These are phyloP conservation scores for Acanthamoeba lenticulata DNA, from an alignment of 208 protist genomes.

Conservation along the genomic window DNA sequence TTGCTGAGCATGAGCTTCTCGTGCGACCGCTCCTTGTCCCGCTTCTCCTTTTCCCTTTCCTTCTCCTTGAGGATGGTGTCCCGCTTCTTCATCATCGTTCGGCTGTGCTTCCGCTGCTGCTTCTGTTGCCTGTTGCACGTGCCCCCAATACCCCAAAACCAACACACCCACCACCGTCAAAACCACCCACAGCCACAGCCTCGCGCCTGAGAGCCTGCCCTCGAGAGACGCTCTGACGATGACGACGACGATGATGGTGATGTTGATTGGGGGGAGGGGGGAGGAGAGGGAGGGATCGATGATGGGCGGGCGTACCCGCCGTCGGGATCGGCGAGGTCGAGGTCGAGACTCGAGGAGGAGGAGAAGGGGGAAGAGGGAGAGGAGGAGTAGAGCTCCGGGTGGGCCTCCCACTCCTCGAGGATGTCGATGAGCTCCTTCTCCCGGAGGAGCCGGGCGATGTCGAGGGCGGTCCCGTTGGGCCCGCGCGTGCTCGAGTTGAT, in stretches of 20 bases:
- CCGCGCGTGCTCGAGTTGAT: not conserved
- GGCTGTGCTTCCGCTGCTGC: constrained; percentile 4
- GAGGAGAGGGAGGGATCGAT: not conserved
- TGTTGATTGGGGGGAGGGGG: too few relatives aligned
- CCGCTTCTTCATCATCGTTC: constrained; percentile 6
- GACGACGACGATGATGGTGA: too few relatives aligned
- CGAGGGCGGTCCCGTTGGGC: not conserved
- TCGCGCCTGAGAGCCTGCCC: too few relatives aligned
- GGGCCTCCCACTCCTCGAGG: not conserved
- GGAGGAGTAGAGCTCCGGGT: not conserved
- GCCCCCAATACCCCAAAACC: too few relatives aligned
- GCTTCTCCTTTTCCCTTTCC: not conserved
- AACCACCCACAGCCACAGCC: too few relatives aligned
- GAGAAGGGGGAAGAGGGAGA: not conserved
- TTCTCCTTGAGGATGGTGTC: not conserved
- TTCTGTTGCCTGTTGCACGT: too few relatives aligned
- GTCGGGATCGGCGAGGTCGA: not conserved
- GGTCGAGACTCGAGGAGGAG: too few relatives aligned
- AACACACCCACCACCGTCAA: too few relatives aligned
- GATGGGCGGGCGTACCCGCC: not conserved
- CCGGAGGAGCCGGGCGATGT: not conserved
- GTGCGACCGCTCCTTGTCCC: not conserved
- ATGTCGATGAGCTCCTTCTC: not conserved
- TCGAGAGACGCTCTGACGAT: too few relatives aligned
- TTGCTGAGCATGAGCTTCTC: not conserved